Evolutionary conservation across 2,329 filamentous ascomycete species (phyloP), one percentile per base, ranked within the genome.

Genomic region (Nothomitra cinnamomea): DNA sequence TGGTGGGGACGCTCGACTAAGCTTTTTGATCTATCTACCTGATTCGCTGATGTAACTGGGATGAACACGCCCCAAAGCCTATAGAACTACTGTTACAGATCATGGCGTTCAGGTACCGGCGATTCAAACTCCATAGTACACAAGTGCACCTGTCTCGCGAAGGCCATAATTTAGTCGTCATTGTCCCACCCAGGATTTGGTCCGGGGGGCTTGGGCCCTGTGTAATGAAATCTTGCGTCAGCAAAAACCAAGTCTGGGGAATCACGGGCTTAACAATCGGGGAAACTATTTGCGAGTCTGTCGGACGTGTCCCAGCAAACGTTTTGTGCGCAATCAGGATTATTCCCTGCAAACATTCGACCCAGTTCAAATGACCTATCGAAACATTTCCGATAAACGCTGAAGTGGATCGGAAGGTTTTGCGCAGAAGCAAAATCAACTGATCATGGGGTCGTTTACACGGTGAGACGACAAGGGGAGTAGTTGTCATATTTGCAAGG

Each of bases 131-230:
- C 25, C 2, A 32, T n/a, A 32, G 22, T 13, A 32, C n/a, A 24
- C 32, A 32, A 19, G 13, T 41, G 15, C 38, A 15, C 4, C 10
- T 19, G 32, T 49, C 32, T 35, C 15, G 13, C n/a, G 22, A 24
- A 49, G 15, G 13, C 45, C 32, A 28, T 24, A 7, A 24, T 32
- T 15, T 35, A 55, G 17, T 69, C 74, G 63, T 84, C 80, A 63
- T 83, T 78, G 66, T 83, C 80, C 80, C 80, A 82, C 64, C 79
- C 79, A 47, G 89, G 84, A 71, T 95, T 95, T 60, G 88, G 92
- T 48, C 85, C 89, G 28, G 92, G 92, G 54, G 90, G 90, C 77
- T 98, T 98, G 21, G 94, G 92, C 38, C 92, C 45, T 49, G 45
- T 17, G 24, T 32, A 48, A 48, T 48, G 7, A 24, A 50, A 17